Evolutionary conservation across 805 yeast species (phyloP).

Genomic region (Spathaspora girioi): DNA sequence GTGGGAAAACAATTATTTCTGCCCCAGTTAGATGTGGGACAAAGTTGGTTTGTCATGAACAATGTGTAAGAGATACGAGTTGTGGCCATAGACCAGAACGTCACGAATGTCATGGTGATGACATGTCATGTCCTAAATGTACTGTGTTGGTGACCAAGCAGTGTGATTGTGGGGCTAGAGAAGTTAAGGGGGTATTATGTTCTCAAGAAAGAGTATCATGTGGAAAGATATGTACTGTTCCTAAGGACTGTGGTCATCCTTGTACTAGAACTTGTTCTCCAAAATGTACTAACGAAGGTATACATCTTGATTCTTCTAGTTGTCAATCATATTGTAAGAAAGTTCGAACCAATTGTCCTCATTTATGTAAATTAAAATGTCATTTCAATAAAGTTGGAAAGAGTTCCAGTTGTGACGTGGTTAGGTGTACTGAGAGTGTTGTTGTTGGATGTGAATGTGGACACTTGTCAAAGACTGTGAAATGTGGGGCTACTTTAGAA

Average conservation of each 20-base stretch:
- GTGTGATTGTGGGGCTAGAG: conserved; percentile 60
- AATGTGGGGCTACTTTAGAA: conserved; percentile 54
- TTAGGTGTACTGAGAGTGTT: conserved; percentile 51
- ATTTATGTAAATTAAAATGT: conserved; percentile 59
- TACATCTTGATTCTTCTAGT: conserved; percentile 43
- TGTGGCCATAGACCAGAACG: conserved; percentile 74
- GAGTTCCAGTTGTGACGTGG: conserved; percentile 44
- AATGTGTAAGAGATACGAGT: conserved; percentile 51
- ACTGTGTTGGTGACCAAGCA: conserved; percentile 51
- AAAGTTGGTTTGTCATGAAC: conserved; percentile 56
- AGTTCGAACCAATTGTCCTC: conserved; percentile 58
- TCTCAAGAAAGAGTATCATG: conserved; percentile 69
- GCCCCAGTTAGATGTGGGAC: conserved; percentile 90
- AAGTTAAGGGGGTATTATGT: conserved; percentile 63
- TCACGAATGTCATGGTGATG: conserved; percentile 75
- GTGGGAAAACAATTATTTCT: conserved; percentile 71
- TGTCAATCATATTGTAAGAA: conserved; percentile 63
- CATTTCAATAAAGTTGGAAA: conserved; percentile 46
- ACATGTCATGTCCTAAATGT: conserved; percentile 70
- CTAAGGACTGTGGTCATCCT: conserved; percentile 38
- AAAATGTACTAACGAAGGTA: conserved; percentile 55
- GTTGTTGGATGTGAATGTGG: conserved; percentile 64
- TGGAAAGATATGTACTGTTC: conserved; percentile 30
- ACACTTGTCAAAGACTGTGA: conserved; percentile 38
- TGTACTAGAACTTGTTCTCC: conserved; percentile 58